phyloP scores from a whole-genome alignment of 2,329 filamentous ascomycete genomes.

The Ascochyta rabiei region DNA sequence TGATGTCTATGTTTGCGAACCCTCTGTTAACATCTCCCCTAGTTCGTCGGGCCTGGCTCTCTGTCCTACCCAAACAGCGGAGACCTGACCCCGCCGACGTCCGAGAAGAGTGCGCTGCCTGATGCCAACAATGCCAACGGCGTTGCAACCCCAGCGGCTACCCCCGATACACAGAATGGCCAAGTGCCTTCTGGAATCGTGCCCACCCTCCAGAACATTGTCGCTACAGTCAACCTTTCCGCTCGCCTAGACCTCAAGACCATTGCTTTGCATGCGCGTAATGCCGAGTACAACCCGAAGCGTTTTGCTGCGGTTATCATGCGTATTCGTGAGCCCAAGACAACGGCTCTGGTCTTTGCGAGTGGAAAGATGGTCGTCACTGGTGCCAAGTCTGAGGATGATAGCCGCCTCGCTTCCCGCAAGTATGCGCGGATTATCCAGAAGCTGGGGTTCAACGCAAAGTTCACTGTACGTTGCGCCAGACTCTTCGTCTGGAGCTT shows the following conservation, averaged over 20 bases:
- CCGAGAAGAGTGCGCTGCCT: slow-evolving; percentile 68
- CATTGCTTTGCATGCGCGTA: slow-evolving; percentile 95
- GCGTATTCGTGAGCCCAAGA: slow-evolving; percentile 99
- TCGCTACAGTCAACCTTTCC: slow-evolving; percentile 99
- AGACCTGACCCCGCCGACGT: slow-evolving; percentile 81
- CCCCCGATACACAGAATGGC: slow-evolving; percentile 75
- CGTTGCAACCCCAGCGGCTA: slow-evolving; percentile 89
- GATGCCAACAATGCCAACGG: slow-evolving; percentile 62
- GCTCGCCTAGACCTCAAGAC: slow-evolving; percentile 98
- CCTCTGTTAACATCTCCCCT: slow-evolving; percentile 31
- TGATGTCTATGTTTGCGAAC: slow-evolving; percentile 27
- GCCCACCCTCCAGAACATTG: slow-evolving; percentile 71
- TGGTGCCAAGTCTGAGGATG: slow-evolving; percentile 96
- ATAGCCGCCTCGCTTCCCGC: slow-evolving; percentile 93
- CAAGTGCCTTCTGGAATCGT: slow-evolving; percentile 70
- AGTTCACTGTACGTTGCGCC: slow-evolving; percentile 71
- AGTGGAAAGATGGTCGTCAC: slow-evolving; percentile 99
- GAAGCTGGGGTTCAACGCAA: slow-evolving; percentile 98
- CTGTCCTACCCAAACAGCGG: slow-evolving; percentile 85
- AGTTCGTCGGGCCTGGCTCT: slow-evolving; percentile 84
- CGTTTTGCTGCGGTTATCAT: slow-evolving; percentile 99
- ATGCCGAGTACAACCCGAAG: slow-evolving; percentile 99
- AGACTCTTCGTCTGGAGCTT: slow-evolving; percentile 17
- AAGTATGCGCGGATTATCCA: slow-evolving; percentile 99
- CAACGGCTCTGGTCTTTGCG: slow-evolving; percentile 95